Evolutionary conservation across 179 eudicot species (phyloP).

Genomic region (Beta lomatogona): DNA sequence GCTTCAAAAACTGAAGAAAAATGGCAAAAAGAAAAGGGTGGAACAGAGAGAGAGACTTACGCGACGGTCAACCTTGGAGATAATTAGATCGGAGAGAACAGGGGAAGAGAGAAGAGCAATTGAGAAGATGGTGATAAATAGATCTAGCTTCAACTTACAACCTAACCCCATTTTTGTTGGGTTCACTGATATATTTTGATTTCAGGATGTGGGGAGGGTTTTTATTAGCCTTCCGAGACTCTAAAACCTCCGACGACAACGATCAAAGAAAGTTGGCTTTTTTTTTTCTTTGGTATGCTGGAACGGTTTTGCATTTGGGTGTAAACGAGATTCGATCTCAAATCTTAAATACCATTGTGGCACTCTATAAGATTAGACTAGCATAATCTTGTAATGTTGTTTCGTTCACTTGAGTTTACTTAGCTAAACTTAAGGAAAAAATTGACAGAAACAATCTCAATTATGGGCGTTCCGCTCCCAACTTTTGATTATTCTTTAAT

Average conservation of each 20-base stretch:
- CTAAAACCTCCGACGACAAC: background rate
- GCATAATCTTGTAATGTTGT: too few relatives aligned
- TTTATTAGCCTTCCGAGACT: background rate
- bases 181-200: background rate
- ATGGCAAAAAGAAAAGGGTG: background rate
- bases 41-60: slow-evolving; percentile 41
- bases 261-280: background rate
- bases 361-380: too few relatives aligned
- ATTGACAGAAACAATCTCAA: too few relatives aligned
- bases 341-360: too few relatives aligned
- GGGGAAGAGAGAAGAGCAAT: slow-evolving; percentile 40
- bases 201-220: too few relatives aligned
- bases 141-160: slow-evolving; percentile 30
- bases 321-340: too few relatives aligned
- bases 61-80: slow-evolving; percentile 83
- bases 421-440: too few relatives aligned
- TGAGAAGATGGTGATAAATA: slow-evolving; percentile 35
- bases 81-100: slow-evolving; percentile 70
- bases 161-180: slow-evolving; percentile 16
- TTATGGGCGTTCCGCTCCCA: too few relatives aligned
- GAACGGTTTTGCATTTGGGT: too few relatives aligned
- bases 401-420: too few relatives aligned
- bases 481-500: too few relatives aligned
- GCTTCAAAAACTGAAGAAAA: background rate
- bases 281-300: too few relatives aligned